phyloP scores from a whole-genome alignment of 2,329 filamentous ascomycete species.

The Beauveria rudraprayagi region DNA sequence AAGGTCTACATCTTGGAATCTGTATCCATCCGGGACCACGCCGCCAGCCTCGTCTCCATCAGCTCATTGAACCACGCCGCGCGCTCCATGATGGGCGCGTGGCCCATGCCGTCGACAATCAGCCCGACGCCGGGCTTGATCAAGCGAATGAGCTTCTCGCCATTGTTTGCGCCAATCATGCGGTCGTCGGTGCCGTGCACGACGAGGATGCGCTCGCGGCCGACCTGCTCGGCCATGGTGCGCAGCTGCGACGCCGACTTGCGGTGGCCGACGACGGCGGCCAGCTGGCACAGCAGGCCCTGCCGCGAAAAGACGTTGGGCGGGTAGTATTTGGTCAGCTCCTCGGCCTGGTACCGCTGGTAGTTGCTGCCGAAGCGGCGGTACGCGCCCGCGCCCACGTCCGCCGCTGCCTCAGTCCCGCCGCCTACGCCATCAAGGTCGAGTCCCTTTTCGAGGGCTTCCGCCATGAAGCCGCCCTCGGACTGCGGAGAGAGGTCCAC shows the following conservation, averaged over 20 bases:
- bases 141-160: slow-evolving; percentile 56
- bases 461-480: neutral
- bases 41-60: slow-evolving; percentile 48
- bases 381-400: slow-evolving; percentile 29
- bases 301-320: slow-evolving; percentile 50
- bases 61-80: slow-evolving; percentile 59
- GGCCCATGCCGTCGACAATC: slow-evolving; percentile 64
- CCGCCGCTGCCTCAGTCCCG: neutral
- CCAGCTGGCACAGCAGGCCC: slow-evolving; percentile 68
- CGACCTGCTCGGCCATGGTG: slow-evolving; percentile 58
- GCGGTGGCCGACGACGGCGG: slow-evolving; percentile 72
- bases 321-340: slow-evolving; percentile 63
- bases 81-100: slow-evolving; percentile 67
- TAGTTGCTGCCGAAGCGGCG: slow-evolving; percentile 63
- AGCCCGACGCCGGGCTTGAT: slow-evolving; percentile 53
- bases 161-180: slow-evolving; percentile 72
- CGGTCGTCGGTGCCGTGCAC: slow-evolving; percentile 67
- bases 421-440: neutral
- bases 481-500: neutral
- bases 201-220: slow-evolving; percentile 65
- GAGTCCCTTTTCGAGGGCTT: slow-evolving; percentile 2
- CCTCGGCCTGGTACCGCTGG: slow-evolving; percentile 73
- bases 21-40: slow-evolving; percentile 37
- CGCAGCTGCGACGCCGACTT: slow-evolving; percentile 60
- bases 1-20: neutral